Conservation (phyloP, 1,284 basidiomycete genomes). For the Porodaedalea pini region DNA sequence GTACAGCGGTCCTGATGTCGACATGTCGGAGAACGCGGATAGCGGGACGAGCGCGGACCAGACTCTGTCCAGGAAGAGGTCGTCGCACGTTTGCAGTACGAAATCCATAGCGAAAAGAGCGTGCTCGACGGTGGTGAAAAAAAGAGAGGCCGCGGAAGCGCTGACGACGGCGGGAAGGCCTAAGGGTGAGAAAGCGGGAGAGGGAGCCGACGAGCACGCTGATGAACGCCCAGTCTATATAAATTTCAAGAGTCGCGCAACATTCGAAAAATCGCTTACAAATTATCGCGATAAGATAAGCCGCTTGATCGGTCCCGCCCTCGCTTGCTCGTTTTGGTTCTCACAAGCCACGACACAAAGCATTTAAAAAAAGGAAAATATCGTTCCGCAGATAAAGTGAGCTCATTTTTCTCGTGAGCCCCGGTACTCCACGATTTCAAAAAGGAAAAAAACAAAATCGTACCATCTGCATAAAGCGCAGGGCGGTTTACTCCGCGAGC, state of each 20-base stretch:
- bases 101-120: conserved; percentile 66
- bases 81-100: conserved; percentile 70
- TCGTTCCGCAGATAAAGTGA: too few species aligned
- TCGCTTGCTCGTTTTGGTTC: background rate
- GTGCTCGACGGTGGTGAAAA: background rate
- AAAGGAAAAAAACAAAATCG: background rate
- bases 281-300: conserved; percentile 1
- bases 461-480: background rate
- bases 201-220: background rate
- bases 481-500: background rate
- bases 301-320: background rate
- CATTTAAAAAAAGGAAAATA: too few species aligned
- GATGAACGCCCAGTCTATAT: background rate
- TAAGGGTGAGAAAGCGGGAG: conserved; percentile 14
- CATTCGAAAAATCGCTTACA: background rate
- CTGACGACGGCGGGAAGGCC: background rate
- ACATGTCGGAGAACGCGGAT: conserved; percentile 48
- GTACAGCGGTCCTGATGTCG: conserved; percentile 28
- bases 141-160: background rate
- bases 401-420: background rate
- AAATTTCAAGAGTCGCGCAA: conserved; percentile 1
- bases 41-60: conserved; percentile 76
- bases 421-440: background rate
- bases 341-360: background rate
- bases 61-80: conserved; percentile 71